phyloP scores from a whole-genome alignment of 768 basidiomycete species.

The Leccinum truebloodii region DNA sequence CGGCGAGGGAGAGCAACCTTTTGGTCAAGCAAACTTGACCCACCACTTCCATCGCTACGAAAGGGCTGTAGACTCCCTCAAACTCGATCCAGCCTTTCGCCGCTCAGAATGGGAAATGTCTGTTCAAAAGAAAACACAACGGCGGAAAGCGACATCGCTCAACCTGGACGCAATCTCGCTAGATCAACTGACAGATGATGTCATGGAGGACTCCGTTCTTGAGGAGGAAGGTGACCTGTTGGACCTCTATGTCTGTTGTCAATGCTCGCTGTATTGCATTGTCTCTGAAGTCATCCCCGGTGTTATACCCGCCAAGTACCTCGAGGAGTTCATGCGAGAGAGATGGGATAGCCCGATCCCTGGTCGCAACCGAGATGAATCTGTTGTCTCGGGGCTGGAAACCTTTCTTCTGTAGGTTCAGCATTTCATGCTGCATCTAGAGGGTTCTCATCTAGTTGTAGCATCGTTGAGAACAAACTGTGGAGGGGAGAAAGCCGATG shows the following conservation, averaged over 20 bases:
- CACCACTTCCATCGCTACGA: slow-evolving; percentile 83
- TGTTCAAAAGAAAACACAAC: slow-evolving; percentile 50
- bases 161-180: slow-evolving; percentile 30
- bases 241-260: slow-evolving; percentile 83
- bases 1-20: slow-evolving; percentile 47
- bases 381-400: slow-evolving; percentile 60
- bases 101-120: slow-evolving; percentile 61
- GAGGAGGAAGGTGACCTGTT: slow-evolving; percentile 55
- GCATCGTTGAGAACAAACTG: slow-evolving; percentile 73
- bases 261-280: slow-evolving; percentile 75
- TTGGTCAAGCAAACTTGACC: slow-evolving; percentile 54
- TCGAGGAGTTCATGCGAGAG: slow-evolving; percentile 65
- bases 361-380: slow-evolving; percentile 55
- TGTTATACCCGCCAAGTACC: slow-evolving; percentile 60
- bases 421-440: slow-evolving; percentile 1
- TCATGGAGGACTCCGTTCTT: slow-evolving; percentile 32
- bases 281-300: slow-evolving; percentile 72
- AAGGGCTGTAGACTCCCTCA: slow-evolving; percentile 67
- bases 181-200: slow-evolving; percentile 28
- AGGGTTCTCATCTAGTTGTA: slow-evolving; percentile 28
- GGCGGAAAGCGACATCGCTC: slow-evolving; percentile 51
- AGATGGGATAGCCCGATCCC: slow-evolving; percentile 57
- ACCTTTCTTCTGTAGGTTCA: slow-evolving; percentile 62
- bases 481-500: slow-evolving; percentile 69
- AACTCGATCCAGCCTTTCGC: slow-evolving; percentile 61